Conservation (phyloP, 345 rosid genomes). For the Eucalyptus pauciflora region DNA sequence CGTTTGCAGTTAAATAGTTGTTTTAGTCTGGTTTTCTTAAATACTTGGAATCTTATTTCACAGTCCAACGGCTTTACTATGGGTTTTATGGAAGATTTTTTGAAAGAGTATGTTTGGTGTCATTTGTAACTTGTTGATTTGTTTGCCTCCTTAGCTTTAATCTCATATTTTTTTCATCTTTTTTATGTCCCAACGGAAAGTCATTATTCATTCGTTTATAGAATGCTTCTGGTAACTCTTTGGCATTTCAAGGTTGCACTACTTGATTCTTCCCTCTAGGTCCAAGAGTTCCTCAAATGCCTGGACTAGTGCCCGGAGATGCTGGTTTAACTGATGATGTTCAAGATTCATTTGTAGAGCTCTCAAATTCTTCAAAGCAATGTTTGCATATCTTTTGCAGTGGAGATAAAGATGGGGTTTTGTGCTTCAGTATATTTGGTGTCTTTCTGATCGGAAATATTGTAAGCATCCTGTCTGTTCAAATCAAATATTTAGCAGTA, state of each 20-base stretch:
- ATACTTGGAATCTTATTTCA: neutral
- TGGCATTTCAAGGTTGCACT: neutral
- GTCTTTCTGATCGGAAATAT: neutral
- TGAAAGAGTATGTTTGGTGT: neutral
- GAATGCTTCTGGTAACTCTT: fast-evolving
- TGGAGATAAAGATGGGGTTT: neutral
- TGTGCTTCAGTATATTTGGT: neutral
- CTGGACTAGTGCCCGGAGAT: neutral
- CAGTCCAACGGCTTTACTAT: neutral
- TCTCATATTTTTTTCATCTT: neutral
- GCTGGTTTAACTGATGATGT: neutral
- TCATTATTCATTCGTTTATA: neutral
- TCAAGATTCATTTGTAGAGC: neutral
- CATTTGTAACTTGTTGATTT: neutral
- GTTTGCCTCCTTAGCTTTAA: neutral
- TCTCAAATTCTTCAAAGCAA: neutral
- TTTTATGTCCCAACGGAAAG: neutral
- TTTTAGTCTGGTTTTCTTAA: neutral
- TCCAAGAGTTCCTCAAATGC: neutral
- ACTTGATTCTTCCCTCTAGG: neutral
- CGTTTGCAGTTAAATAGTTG: no score
- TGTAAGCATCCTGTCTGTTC: fast-evolving
- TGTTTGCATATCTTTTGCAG: neutral
- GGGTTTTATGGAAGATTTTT: no score
- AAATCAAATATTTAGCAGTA: neutral